phyloP scores from a whole-genome alignment of 208 protist species.

The Trypanosoma brucei region DNA sequence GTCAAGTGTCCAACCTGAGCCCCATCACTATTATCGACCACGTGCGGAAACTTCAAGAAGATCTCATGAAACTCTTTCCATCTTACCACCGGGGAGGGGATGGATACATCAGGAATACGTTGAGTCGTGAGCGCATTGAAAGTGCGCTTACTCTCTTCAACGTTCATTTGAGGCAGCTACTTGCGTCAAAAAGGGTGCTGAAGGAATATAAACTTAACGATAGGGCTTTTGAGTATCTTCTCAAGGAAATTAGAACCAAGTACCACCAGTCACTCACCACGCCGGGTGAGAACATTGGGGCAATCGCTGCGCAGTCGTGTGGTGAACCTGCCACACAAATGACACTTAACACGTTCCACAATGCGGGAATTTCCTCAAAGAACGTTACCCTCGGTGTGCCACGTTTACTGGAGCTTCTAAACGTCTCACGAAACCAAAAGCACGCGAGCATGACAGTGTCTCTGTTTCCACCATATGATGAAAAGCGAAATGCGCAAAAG shows the following conservation, averaged over 20 bases:
- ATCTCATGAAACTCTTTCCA: conserved; percentile 78
- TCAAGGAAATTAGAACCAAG: conserved; percentile 94
- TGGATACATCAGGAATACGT: conserved; percentile 68
- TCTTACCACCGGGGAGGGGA: conserved; percentile 63
- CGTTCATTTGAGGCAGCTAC: conserved; percentile 90
- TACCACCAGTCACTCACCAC: conserved; percentile 92
- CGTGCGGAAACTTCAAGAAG: conserved; percentile 68
- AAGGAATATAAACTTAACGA: conserved; percentile 91
- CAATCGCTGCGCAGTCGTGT: conserved; percentile 98
- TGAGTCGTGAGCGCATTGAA: conserved; percentile 90
- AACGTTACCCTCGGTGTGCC: conserved; percentile 99
- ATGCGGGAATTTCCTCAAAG: conserved; percentile 98
- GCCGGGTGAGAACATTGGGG: conserved; percentile 98
- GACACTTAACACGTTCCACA: conserved; percentile 99
- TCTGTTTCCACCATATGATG: conserved; percentile 64
- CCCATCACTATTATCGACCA: conserved; percentile 84
- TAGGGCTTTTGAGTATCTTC: conserved; percentile 96
- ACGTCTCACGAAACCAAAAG: conserved; percentile 95
- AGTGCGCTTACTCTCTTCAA: conserved; percentile 95
- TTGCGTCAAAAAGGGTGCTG: conserved; percentile 93
- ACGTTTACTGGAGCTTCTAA: conserved; percentile 99
- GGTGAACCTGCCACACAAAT: conserved; percentile 99
- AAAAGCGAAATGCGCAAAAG: conserved; percentile 71
- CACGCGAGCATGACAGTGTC: conserved; percentile 95
- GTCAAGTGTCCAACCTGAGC: conserved; percentile 86